A percentile compares a stretch with the other conserved stretches of the same genome.
These are phyloP conservation scores for Leucoagaricus sp. DNA, from an alignment of 1,284 basidiomycete genomes.

Conservation along the genomic window DNA sequence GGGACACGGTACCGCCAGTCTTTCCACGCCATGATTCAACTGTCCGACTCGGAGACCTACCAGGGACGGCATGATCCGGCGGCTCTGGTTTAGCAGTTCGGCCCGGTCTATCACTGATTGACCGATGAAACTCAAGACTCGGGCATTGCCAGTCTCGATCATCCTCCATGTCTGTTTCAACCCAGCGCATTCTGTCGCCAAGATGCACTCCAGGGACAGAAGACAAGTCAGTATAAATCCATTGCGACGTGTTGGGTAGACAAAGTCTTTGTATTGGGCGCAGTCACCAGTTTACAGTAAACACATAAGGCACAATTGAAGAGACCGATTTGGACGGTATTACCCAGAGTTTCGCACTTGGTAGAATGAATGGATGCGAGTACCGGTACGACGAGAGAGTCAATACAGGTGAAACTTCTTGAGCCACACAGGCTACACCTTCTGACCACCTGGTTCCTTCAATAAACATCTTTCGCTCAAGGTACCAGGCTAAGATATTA, in stretches of 20 bases:
- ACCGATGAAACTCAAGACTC: no score
- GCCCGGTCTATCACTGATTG: not conserved
- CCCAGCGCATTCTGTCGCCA: slow-evolving; percentile 5
- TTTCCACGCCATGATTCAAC: not conserved
- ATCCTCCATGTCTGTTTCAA: slow-evolving; percentile 8
- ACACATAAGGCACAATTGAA: not conserved
- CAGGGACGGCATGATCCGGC: slow-evolving; percentile 11
- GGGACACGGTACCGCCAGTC: slow-evolving; percentile 2
- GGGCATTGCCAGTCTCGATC: no score
- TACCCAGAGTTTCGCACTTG: not conserved
- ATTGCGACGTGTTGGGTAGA: no score
- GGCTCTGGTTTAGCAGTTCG: not conserved
- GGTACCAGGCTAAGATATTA: no score
- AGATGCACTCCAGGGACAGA: not conserved
- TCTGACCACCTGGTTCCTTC: no score
- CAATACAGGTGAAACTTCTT: no score
- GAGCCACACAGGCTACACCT: no score
- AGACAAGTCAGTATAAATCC: not conserved
- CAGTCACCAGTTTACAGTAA: no score
- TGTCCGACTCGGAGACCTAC: slow-evolving; percentile 7
- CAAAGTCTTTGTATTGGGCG: no score
- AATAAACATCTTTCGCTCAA: no score
- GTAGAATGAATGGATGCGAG: no score
- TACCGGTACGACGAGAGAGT: no score
- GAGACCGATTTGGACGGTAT: slow-evolving; percentile 6